phyloP scores from a whole-genome alignment of 2,329 filamentous ascomycete species.

The Monilinia laxa region DNA sequence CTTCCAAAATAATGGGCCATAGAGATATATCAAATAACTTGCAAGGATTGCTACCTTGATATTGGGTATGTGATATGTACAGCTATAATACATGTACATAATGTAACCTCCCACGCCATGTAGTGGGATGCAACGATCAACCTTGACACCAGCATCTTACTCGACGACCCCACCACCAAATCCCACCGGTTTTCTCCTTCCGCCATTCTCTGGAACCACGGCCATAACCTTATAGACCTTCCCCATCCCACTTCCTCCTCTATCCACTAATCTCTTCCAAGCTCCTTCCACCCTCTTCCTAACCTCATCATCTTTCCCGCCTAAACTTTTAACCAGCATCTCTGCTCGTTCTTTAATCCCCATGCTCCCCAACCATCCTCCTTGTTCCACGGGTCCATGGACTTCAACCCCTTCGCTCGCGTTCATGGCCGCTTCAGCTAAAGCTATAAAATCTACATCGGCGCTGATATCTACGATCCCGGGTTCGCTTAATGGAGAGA shows the following conservation, averaged over 20 bases:
- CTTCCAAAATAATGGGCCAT: neutral
- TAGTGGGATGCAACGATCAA: neutral
- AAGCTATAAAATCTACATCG: slow-evolving; percentile 87
- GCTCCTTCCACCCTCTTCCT: slow-evolving; percentile 66
- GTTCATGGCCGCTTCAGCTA: slow-evolving; percentile 77
- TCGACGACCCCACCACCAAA: slow-evolving; percentile 65
- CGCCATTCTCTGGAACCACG: slow-evolving; percentile 78
- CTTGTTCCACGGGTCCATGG: slow-evolving; percentile 88
- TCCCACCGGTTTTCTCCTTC: slow-evolving; percentile 76
- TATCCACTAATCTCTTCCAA: slow-evolving; percentile 82
- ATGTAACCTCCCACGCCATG: neutral
- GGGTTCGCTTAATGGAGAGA: slow-evolving; percentile 76
- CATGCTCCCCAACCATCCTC: slow-evolving; percentile 73
- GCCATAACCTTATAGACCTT: slow-evolving; percentile 92
- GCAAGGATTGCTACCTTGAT: neutral
- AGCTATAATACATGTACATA: neutral
- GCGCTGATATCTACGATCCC: slow-evolving; percentile 86
- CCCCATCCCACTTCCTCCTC: slow-evolving; percentile 83
- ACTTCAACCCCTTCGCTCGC: slow-evolving; percentile 82
- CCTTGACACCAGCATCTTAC: slow-evolving; percentile 42
- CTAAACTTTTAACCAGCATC: slow-evolving; percentile 56
- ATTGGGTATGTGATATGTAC: neutral
- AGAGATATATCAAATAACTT: neutral
- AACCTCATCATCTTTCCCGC: slow-evolving; percentile 47
- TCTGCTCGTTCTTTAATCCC: slow-evolving; percentile 78